Evolutionary conservation across 1,284 basidiomycete species (phyloP), one percentile per base, ranked within the genome.

Genomic region (Sanghuangporus baumii): DNA sequence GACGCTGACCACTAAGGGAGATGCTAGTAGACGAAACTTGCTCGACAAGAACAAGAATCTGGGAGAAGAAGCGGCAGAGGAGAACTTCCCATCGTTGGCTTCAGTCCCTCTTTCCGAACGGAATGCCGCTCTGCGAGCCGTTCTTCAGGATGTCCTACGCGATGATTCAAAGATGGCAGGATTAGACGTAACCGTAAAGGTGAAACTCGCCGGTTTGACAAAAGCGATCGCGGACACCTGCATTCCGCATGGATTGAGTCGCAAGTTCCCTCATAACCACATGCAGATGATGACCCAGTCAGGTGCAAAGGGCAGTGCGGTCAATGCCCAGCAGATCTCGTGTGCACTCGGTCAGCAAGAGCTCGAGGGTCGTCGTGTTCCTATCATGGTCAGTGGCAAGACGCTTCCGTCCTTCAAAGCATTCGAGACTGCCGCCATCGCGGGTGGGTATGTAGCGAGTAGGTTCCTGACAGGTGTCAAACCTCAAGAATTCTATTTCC

Each of bases 211-310:
- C 12, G 89, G 91, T 68, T 88, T 98, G 71, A 97, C 94, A 64
- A 89, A 93, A 68, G 89, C 93, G 2, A 94, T 97, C 61, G 91
- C 94, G 20, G 88, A 96, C 71, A 82, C 87, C n/a, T 91, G 91
- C 71, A 85, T 99, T 69, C 97, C 97, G n/a, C 78, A 85, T 57
- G 91, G 91, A 57, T 85, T 99, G 43, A 81, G 93, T 66, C 93
- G 94, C 69, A 88, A 90, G 66, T 99, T 99, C 81, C 97, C 97
- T 34, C 87, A 95, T 74, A 99, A 99, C 78, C 91, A 99, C 84
- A 99, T 99, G 97, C 96, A 99, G 76, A 89, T 92, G 67, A 99
- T 99, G 97, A 98, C 96, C 4, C 86, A 94, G 62, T 98, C 97
- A 51, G 97, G 97, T 70, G 97, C 97, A 61, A 99, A 99, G 77